phyloP scores from a whole-genome alignment of 1,284 basidiomycete genomes.

The Anthracocystis setariae region DNA sequence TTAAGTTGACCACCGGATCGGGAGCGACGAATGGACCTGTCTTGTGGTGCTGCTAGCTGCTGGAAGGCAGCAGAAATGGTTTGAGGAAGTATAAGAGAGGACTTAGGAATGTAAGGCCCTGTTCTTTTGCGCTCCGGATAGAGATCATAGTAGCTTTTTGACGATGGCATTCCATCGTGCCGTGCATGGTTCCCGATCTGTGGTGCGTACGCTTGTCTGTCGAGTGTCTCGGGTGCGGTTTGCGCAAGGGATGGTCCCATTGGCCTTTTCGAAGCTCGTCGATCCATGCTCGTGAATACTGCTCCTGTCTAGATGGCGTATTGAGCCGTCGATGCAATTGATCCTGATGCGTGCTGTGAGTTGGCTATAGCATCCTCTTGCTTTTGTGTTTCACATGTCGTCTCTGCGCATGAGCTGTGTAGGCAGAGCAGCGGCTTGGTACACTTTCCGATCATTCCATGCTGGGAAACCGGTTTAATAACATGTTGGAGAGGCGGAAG shows the following conservation, averaged over 20 bases:
- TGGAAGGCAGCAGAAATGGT: background rate
- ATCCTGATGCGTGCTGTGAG: too few species aligned
- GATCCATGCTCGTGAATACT: too few species aligned
- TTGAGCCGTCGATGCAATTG: too few species aligned
- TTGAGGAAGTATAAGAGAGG: slow-evolving; percentile 18
- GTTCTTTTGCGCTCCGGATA: slow-evolving; percentile 54
- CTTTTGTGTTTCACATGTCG: too few species aligned
- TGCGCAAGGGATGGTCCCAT: background rate
- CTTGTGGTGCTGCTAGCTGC: background rate
- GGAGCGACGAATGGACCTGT: slow-evolving; percentile 3
- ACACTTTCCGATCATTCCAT: too few species aligned
- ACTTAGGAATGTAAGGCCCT: slow-evolving; percentile 49
- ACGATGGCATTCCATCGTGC: background rate
- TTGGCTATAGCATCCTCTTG: too few species aligned
- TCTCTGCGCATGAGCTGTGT: too few species aligned
- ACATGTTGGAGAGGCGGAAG: too few species aligned
- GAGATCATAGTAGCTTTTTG: slow-evolving; percentile 48
- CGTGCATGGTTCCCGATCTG: background rate
- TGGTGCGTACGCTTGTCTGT: background rate
- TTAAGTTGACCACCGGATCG: slow-evolving; percentile 16
- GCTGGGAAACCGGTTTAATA: too few species aligned
- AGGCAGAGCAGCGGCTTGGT: too few species aligned
- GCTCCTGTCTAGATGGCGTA: too few species aligned
- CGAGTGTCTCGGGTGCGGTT: background rate
- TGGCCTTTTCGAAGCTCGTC: too few species aligned